Conservation (phyloP, 768 basidiomycete genomes). For the Russula griseocarnosa region DNA sequence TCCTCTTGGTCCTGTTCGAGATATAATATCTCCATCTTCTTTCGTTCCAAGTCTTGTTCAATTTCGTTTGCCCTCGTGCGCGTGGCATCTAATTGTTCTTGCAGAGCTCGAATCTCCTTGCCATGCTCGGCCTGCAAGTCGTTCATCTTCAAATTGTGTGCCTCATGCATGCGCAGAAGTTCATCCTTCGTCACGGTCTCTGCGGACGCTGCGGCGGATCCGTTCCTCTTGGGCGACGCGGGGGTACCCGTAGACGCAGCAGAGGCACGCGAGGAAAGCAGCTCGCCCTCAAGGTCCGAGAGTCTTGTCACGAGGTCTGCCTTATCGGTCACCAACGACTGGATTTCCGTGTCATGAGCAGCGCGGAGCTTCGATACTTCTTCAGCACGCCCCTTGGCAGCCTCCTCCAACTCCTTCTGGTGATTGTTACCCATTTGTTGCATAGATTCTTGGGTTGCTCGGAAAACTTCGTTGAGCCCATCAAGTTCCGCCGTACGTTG, state of each 20-base stretch:
- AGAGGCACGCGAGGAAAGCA: conserved; percentile 59
- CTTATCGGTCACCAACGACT: conserved; percentile 54
- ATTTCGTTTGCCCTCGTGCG: conserved; percentile 49
- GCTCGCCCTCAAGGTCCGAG: conserved; percentile 75
- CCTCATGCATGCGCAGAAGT: conserved; percentile 71
- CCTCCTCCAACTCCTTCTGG: conserved; percentile 68
- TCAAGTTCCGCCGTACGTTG: conserved; percentile 61
- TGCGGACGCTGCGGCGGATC: conserved; percentile 41
- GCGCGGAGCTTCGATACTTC: conserved; percentile 62
- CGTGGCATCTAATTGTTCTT: conserved; percentile 54
- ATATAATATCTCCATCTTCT: conserved; percentile 78
- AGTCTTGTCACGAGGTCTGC: conserved; percentile 56
- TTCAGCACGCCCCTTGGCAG: conserved; percentile 62
- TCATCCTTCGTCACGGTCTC: conserved; percentile 68
- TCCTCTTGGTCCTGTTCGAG: conserved; percentile 80
- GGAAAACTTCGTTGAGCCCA: conserved; percentile 61
- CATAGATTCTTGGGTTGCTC: conserved; percentile 66
- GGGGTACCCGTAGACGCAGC: conserved; percentile 43
- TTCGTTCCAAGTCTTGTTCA: conserved; percentile 58
- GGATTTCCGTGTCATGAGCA: conserved; percentile 58
- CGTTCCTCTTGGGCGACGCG: conserved; percentile 55
- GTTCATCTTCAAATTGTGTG: conserved; percentile 75
- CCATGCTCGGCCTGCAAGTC: conserved; percentile 69
- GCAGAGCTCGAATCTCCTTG: conserved; percentile 49
- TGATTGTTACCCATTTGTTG: conserved; percentile 68